Evolutionary conservation across 345 rosid species (phyloP).

Genomic region (Syzygium aqueum): DNA sequence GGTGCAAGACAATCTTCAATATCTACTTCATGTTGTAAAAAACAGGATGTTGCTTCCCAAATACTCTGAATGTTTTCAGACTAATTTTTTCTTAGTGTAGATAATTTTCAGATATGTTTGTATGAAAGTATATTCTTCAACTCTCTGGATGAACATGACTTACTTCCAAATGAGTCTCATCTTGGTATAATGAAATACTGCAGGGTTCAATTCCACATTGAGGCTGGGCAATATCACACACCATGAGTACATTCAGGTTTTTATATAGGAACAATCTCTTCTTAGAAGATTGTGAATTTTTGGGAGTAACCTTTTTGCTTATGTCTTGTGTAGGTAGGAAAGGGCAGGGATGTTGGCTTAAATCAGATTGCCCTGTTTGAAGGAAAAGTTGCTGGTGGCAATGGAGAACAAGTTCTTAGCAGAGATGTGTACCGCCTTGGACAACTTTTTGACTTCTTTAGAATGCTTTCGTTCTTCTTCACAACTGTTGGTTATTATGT

Average conservation of each 20-base stretch:
- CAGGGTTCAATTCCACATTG: slow-evolving; percentile 97
- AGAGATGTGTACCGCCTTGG: slow-evolving; percentile 95
- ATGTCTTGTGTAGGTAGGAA: slow-evolving; percentile 67
- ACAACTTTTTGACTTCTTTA: slow-evolving; percentile 94
- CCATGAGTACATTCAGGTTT: slow-evolving; percentile 96
- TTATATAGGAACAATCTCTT: neutral
- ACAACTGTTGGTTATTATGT: slow-evolving; percentile 95
- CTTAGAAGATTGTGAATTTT: neutral
- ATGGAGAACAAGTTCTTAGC: slow-evolving; percentile 98
- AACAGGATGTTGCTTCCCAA: neutral
- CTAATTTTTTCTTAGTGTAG: neutral
- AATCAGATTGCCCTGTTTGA: slow-evolving; percentile 98
- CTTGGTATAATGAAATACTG: slow-evolving; percentile 5
- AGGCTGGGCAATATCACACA: slow-evolving; percentile 97
- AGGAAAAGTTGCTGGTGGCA: slow-evolving; percentile 99
- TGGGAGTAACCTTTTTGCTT: neutral
- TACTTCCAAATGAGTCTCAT: neutral
- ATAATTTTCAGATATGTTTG: neutral
- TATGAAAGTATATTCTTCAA: neutral
- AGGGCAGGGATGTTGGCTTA: slow-evolving; percentile 98
- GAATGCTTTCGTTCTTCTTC: slow-evolving; percentile 96
- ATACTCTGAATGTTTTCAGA: neutral
- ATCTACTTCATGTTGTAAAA: neutral
- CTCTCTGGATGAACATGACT: neutral
- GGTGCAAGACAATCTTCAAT: neutral